Evolutionary conservation across 2,329 filamentous ascomycete species (phyloP).

Genomic region (Verticillium klebahnii): DNA sequence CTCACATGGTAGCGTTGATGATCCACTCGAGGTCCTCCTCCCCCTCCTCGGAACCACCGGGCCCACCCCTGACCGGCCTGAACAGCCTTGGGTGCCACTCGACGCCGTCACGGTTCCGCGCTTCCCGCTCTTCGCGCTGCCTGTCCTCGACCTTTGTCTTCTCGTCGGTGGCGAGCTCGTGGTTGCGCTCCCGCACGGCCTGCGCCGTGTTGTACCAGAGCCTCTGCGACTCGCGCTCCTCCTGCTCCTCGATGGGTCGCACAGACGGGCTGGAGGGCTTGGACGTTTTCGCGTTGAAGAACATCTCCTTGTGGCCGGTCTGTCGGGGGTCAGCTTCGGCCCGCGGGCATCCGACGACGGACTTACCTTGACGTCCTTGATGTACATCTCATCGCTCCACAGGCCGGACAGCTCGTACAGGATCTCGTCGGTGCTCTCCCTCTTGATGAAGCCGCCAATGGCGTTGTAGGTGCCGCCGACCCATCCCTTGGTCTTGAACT

Average conservation of each 20-base stretch:
- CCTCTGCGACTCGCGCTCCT: slow-evolving; percentile 82
- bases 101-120: slow-evolving; percentile 68
- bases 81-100: slow-evolving; percentile 91
- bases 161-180: slow-evolving; percentile 85
- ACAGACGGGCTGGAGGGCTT: slow-evolving; percentile 70
- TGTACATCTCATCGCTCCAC: slow-evolving; percentile 93
- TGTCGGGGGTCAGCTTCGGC: slow-evolving; percentile 28
- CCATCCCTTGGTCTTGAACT: slow-evolving; percentile 99
- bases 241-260: slow-evolving; percentile 80
- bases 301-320: slow-evolving; percentile 83
- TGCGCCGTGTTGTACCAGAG: slow-evolving; percentile 79
- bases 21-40: slow-evolving; percentile 95
- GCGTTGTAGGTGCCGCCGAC: slow-evolving; percentile 95
- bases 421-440: slow-evolving; percentile 77
- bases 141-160: slow-evolving; percentile 95
- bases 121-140: slow-evolving; percentile 83
- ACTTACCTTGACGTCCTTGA: slow-evolving; percentile 74
- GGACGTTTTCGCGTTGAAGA: slow-evolving; percentile 81
- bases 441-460: slow-evolving; percentile 86
- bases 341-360: not conserved
- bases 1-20: slow-evolving; percentile 78
- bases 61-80: slow-evolving; percentile 65
- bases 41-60: slow-evolving; percentile 68
- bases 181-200: slow-evolving; percentile 80
- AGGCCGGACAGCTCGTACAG: slow-evolving; percentile 89